These are phyloP conservation scores for Eucalyptus cladocalyx DNA, from an alignment of 345 rosid species.

Conservation along the genomic window DNA sequence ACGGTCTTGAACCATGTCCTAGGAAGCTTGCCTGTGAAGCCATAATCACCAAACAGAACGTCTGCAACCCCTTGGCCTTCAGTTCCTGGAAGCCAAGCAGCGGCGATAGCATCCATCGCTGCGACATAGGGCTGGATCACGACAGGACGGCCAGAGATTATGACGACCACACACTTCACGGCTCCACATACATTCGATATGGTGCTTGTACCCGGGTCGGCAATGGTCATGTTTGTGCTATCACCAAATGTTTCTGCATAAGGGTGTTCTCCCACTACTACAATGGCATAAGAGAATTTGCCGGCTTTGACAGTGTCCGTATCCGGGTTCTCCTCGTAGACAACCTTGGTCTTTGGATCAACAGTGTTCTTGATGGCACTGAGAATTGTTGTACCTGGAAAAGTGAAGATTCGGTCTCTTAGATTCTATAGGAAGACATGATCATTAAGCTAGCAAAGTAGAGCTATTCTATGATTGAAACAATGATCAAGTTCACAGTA, in stretches of 20 bases:
- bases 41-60: slow-evolving; percentile 58
- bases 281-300: slow-evolving; percentile 33
- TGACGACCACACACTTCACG: slow-evolving; percentile 39
- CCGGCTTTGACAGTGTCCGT: slow-evolving; percentile 10
- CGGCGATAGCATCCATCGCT: slow-evolving; percentile 35
- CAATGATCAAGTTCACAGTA: neutral
- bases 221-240: slow-evolving; percentile 27
- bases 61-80: slow-evolving; percentile 73
- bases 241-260: slow-evolving; percentile 62
- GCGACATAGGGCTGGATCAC: slow-evolving; percentile 38
- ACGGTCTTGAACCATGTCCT: slow-evolving; percentile 62
- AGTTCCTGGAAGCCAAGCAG: slow-evolving; percentile 73
- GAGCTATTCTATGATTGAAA: neutral
- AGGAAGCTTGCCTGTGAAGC: slow-evolving; percentile 52
- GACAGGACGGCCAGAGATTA: slow-evolving; percentile 63
- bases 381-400: slow-evolving; percentile 60
- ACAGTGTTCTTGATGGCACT: slow-evolving; percentile 40
- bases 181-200: slow-evolving; percentile 34
- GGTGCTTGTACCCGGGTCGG: slow-evolving; percentile 38
- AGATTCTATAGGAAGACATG: neutral
- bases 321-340: slow-evolving; percentile 31
- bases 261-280: slow-evolving; percentile 56
- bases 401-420: neutral
- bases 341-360: slow-evolving; percentile 35
- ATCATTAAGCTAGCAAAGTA: neutral